Conservation (phyloP, 306 rosid genomes). For the Albizia julibrissin region DNA sequence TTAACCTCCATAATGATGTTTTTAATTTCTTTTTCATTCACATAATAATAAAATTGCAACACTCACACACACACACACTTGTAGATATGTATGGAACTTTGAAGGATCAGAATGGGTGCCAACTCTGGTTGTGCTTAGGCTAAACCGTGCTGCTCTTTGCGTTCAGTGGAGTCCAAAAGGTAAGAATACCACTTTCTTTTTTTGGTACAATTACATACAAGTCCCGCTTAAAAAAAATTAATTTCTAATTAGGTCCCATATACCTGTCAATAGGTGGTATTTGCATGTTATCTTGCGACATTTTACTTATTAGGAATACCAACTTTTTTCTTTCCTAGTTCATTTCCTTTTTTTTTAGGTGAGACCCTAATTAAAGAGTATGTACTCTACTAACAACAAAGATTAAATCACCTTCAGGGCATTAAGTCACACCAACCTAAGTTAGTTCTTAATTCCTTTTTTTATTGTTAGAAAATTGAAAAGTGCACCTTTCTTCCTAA, state of each 20-base stretch:
- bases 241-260: background rate
- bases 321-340: conserved; percentile 10
- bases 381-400: too few species aligned
- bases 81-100: conserved; percentile 93
- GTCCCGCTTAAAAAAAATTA: background rate
- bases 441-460: background rate
- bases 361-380: too few species aligned
- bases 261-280: background rate
- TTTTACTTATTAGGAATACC: conserved; percentile 33
- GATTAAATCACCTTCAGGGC: too few species aligned
- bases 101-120: conserved; percentile 97
- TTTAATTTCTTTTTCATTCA: background rate
- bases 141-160: conserved; percentile 97
- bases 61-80: background rate
- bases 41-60: background rate
- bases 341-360: background rate
- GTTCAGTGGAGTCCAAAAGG: conserved; percentile 99
- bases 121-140: conserved; percentile 89
- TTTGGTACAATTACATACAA: background rate
- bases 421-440: background rate
- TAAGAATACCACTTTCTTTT: conserved; percentile 35
- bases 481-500: conserved; percentile 14
- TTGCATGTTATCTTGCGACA: background rate
- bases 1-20: background rate
- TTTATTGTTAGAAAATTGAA: background rate